Percentiles rank a stretch among this genome's conserved stretches.
These are phyloP conservation scores for Candida incommunis DNA, from an alignment of 805 yeast genomes.

Conservation along the genomic window DNA sequence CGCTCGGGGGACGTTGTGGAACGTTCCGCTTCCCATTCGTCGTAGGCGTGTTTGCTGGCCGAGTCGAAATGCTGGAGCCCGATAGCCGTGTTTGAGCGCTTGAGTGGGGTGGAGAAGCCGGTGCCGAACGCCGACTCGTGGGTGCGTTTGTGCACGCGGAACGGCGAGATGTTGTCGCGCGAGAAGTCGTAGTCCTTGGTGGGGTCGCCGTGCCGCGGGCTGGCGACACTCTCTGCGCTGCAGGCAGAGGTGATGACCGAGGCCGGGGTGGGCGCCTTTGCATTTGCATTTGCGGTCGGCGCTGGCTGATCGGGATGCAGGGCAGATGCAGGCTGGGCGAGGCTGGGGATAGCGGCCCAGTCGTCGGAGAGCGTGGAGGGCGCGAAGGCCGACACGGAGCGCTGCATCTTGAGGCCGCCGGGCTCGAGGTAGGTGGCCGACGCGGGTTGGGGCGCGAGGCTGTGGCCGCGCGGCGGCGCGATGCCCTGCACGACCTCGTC, in stretches of 20 bases:
- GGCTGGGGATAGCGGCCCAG: neutral
- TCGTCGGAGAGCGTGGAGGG: neutral
- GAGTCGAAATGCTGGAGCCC: slow-evolving; percentile 12
- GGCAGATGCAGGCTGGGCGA: neutral
- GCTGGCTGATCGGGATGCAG: neutral
- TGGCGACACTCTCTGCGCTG: neutral
- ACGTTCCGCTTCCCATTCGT: neutral
- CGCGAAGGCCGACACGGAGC: neutral
- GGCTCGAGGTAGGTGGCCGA: neutral
- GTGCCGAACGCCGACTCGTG: neutral
- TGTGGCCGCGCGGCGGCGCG: neutral
- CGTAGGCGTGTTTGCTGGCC: neutral
- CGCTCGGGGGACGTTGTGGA: neutral
- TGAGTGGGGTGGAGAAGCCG: neutral
- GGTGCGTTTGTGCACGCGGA: slow-evolving; percentile 1
- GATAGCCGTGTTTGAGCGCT: slow-evolving; percentile 12
- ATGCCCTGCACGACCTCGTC: neutral
- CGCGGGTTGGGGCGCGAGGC: neutral
- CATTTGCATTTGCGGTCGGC: neutral
- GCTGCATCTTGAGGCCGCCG: neutral
- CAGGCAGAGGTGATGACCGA: neutral
- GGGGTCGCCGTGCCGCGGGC: neutral
- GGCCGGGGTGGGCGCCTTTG: neutral
- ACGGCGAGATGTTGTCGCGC: neutral
- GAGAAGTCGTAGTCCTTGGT: neutral